Evolutionary conservation across 148 eudicot species (phyloP), one percentile per base, ranked within the genome.

Genomic region (Nepenthes mirabilis): DNA sequence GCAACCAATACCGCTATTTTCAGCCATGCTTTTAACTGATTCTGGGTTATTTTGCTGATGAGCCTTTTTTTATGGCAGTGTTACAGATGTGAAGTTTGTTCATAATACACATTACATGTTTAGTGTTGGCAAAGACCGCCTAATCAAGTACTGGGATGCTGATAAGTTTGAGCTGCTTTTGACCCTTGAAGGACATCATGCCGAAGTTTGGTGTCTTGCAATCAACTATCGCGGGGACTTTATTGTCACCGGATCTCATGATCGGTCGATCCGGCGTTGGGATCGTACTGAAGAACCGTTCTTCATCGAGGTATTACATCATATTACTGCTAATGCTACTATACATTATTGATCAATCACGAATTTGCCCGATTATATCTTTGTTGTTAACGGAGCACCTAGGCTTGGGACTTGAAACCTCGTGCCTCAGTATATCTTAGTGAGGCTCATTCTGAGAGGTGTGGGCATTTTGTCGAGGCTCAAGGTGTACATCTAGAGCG

Each of bases 231-330:
- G 91, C 75, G 99, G 99, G 52, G 99, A 93, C 78, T 93, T 88
- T 77, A 65, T 93, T 58, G 85, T 88, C 67, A 88, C 99, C 2
- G 99, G 99, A 72, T 88, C 99, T 74, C 91, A 83, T 79, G 99
- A 93, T 72, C 77, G 91, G 61, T 88, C 99, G 8, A 79, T 93
- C 59, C 82, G 99, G 37, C 89, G 95, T 23, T 93, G 99, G 99
- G 96, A 88, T 76, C 96, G 99, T 56, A 88, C 96, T 36, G 96
- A 93, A 70, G 99, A 93, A 63, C 94, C 95, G 34, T 88, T 93
- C 72, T 88, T 88, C 73, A 81, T 93, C 49, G 95, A 93, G 96
- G 99, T 93, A 53, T 65, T 61, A 34, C 47, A 60, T 57, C 5
- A 23, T 23, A 23, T 23, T 23, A 23, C 23, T 23, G 12, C 23